Evolutionary conservation across 2,329 filamentous ascomycete species (phyloP).

Genomic region (Paraconiothyrium brasiliense): DNA sequence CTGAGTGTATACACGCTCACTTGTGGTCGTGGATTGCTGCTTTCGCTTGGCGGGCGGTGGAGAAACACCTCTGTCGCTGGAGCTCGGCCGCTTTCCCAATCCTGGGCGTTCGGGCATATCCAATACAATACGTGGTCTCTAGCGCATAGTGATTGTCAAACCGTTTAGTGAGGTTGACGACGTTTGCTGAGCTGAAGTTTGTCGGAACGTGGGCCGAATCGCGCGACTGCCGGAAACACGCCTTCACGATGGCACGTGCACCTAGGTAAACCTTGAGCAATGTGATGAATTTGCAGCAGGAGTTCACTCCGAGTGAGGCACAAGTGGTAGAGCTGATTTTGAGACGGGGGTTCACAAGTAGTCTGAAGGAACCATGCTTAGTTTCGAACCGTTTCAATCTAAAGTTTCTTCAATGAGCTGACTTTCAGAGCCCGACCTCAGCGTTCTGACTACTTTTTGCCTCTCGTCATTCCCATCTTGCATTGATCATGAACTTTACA

Average conservation of each 20-base stretch:
- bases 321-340: background rate
- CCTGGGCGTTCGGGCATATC: conserved; percentile 33
- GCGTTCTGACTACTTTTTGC: no score
- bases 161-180: background rate
- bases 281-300: background rate
- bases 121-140: conserved; percentile 13
- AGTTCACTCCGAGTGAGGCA: background rate
- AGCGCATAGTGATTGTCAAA: conserved; percentile 1
- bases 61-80: conserved; percentile 59
- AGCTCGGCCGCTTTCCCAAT: conserved; percentile 48
- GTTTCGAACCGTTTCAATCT: background rate
- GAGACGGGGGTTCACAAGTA: background rate
- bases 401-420: background rate
- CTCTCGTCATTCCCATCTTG: no score
- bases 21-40: conserved; percentile 63
- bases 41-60: conserved; percentile 67
- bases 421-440: background rate
- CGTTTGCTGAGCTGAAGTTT: background rate
- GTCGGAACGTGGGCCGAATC: background rate
- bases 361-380: background rate
- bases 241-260: conserved; percentile 46
- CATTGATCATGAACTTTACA: no score
- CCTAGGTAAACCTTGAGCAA: background rate
- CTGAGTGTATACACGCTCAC: conserved; percentile 54
- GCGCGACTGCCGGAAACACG: conserved; percentile 31